These are phyloP conservation scores for Pythium oligandrum DNA, from an alignment of 352 stramenopile species.

Conservation along the genomic window DNA sequence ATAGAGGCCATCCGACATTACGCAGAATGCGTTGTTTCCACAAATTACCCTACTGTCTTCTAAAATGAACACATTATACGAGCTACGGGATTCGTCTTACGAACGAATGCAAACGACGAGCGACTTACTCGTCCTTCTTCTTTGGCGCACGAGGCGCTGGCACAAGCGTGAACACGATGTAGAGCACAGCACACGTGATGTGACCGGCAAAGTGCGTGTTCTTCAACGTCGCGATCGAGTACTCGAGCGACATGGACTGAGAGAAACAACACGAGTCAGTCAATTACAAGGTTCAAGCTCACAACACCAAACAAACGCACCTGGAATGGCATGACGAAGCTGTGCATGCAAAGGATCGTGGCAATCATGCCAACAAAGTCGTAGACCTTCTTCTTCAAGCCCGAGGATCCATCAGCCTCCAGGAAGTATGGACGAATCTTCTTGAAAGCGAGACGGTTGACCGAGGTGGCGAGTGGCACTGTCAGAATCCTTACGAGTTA, in stretches of 20 bases:
- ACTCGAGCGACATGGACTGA: conserved; percentile 59
- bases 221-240: conserved; percentile 56
- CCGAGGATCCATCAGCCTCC: conserved; percentile 12
- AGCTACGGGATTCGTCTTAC: too few species aligned
- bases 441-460: conserved; percentile 55
- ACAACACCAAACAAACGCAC: conserved; percentile 10
- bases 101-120: too few species aligned
- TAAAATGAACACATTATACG: too few species aligned
- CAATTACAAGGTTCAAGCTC: conserved; percentile 18
- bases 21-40: too few species aligned
- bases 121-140: too few species aligned
- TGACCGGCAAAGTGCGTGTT: conserved; percentile 71
- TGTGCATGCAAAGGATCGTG: conserved; percentile 61
- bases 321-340: conserved; percentile 65
- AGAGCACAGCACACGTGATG: conserved; percentile 57
- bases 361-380: conserved; percentile 45
- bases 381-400: conserved; percentile 44
- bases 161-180: conserved; percentile 64
- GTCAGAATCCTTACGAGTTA: conserved; percentile 4
- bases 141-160: conserved; percentile 33
- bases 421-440: conserved; percentile 58
- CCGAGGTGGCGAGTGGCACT: conserved; percentile 58
- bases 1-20: too few species aligned
- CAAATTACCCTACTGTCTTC: too few species aligned
- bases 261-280: conserved; percentile 63